These are phyloP conservation scores for Tardiomyces blankii DNA, from an alignment of 1,139 yeast species.

Conservation along the genomic window DNA sequence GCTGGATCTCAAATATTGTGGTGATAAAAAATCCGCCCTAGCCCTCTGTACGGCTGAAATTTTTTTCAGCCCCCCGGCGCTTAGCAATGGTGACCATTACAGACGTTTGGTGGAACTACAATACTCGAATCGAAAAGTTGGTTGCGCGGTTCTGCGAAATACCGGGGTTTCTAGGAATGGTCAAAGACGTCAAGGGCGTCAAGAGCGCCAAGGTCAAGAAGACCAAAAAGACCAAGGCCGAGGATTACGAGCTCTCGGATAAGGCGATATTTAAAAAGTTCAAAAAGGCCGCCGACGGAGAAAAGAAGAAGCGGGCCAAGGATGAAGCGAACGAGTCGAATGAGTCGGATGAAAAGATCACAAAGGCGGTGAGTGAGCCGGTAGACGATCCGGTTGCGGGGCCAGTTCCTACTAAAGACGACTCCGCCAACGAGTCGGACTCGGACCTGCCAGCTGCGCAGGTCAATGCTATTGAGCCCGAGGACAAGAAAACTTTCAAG, in stretches of 20 bases:
- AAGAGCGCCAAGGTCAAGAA: neutral
- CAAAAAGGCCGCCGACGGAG: constrained; percentile 2
- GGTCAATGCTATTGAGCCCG: too few relatives aligned
- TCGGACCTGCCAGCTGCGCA: too few relatives aligned
- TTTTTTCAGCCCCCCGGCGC: neutral
- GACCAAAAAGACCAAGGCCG: constrained; percentile 1
- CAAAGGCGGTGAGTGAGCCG: neutral
- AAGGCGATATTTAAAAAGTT: neutral
- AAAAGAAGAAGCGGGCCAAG: constrained; percentile 2
- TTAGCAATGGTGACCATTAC: too few relatives aligned
- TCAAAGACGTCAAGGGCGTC: too few relatives aligned
- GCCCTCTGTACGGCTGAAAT: neutral
- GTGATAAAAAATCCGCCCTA: too few relatives aligned
- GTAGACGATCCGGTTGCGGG: neutral
- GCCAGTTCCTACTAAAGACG: too few relatives aligned
- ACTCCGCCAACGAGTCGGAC: too few relatives aligned
- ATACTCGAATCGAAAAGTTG: too few relatives aligned
- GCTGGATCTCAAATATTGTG: too few relatives aligned
- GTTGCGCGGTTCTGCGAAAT: too few relatives aligned
- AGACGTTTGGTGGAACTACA: too few relatives aligned
- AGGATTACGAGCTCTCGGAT: neutral
- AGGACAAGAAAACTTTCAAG: constrained; percentile 22
- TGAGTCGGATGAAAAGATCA: neutral
- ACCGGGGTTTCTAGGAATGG: too few relatives aligned
- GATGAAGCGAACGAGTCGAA: neutral